phyloP scores from a whole-genome alignment of 2,329 filamentous ascomycete species.

The Diplodia scrobiculata region DNA sequence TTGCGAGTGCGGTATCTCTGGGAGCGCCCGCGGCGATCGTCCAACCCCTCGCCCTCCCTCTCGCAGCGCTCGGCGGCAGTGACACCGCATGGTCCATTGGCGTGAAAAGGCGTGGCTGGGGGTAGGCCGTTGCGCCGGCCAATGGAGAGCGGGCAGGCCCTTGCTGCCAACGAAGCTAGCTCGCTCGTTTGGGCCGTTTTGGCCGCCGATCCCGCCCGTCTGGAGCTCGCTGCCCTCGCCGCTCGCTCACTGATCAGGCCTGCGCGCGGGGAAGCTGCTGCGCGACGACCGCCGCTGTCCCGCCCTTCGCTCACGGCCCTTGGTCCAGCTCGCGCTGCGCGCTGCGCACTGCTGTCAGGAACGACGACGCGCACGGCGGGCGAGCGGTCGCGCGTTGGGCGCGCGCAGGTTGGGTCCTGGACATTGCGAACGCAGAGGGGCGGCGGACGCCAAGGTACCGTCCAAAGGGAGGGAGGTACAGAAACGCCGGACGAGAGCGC shows the following conservation, averaged over 20 bases:
- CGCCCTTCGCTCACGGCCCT: neutral
- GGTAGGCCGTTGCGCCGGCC: neutral
- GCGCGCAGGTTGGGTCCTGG: neutral
- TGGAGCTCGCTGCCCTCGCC: neutral
- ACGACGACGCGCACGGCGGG: neutral
- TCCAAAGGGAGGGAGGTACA: neutral
- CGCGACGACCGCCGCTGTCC: neutral
- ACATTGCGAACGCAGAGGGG: no score
- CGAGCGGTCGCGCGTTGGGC: neutral
- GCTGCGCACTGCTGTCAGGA: conserved; percentile 1
- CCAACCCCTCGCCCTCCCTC: conserved; percentile 8
- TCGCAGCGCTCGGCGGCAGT: conserved; percentile 12
- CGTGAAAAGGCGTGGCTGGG: conserved; percentile 17
- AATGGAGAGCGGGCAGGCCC: neutral
- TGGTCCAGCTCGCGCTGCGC: neutral
- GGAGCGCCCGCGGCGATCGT: neutral
- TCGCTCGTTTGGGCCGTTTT: neutral
- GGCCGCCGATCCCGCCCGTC: conserved; percentile 9
- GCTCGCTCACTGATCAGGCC: neutral
- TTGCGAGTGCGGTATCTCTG: conserved; percentile 5
- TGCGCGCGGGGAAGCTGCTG: conserved; percentile 11
- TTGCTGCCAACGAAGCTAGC: conserved; percentile 5
- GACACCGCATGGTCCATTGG: conserved; percentile 19
- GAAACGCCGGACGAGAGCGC: neutral
- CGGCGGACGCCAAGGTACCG: neutral